Conservation (phyloP, 805 yeast genomes). For the Peterozyma xylosa region DNA sequence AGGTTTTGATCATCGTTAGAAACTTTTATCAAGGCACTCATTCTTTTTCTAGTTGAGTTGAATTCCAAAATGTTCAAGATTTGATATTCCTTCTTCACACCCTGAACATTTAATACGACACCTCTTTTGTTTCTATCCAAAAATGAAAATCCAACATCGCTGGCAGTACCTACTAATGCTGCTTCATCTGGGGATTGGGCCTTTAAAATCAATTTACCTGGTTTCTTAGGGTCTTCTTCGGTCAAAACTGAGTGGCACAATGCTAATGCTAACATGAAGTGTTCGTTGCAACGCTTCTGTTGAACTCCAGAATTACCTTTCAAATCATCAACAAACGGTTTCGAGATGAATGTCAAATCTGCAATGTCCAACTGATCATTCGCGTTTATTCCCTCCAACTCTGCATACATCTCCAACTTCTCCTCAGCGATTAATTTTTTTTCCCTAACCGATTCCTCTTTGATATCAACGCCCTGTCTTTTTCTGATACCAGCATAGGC, state of each 20-base stretch:
- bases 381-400: constrained; percentile 24
- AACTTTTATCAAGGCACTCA: constrained; percentile 74
- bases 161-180: constrained; percentile 75
- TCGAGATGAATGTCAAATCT: constrained; percentile 64
- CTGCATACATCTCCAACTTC: constrained; percentile 36
- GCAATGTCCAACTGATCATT: constrained; percentile 50
- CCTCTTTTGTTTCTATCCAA: constrained; percentile 63
- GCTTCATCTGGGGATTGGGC: constrained; percentile 89
- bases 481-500: constrained; percentile 68
- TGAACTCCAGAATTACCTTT: constrained; percentile 38
- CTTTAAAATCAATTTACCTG: constrained; percentile 47
- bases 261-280: constrained; percentile 70
- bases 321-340: constrained; percentile 57
- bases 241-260: constrained; percentile 74
- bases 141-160: constrained; percentile 69
- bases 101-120: constrained; percentile 59
- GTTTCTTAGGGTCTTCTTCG: constrained; percentile 56
- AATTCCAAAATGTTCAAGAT: constrained; percentile 67
- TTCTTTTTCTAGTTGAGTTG: constrained; percentile 80
- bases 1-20: constrained; percentile 39
- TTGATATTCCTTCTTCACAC: constrained; percentile 63
- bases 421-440: constrained; percentile 32
- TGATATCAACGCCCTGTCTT: constrained; percentile 56
- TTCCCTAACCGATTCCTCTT: constrained; percentile 36
- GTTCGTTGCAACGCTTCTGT: constrained; percentile 57